These are phyloP conservation scores for Aegilops bicornis DNA, from an alignment of 176 grass and related monocot species.

Conservation along the genomic window DNA sequence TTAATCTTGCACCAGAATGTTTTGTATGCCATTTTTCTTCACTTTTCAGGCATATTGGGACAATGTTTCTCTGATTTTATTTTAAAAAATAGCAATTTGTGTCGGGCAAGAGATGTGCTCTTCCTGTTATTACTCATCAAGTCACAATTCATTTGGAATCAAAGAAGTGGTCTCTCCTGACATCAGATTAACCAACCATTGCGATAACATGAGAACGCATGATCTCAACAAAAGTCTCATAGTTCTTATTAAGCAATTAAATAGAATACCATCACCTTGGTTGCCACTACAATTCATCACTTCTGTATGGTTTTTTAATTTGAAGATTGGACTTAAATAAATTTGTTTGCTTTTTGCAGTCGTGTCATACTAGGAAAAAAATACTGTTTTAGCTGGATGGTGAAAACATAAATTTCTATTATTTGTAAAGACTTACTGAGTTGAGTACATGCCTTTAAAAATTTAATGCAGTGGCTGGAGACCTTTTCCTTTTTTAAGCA, in stretches of 20 bases:
- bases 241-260: not conserved
- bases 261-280: not conserved
- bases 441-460: not conserved
- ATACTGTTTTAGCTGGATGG: not conserved
- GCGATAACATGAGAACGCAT: not conserved
- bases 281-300: not conserved
- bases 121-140: not conserved
- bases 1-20: not conserved
- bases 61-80: not conserved
- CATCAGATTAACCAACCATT: not conserved
- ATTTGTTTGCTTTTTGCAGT: not conserved
- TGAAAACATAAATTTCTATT: not conserved
- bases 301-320: not conserved
- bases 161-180: not conserved
- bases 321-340: not conserved
- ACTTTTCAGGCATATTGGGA: not conserved
- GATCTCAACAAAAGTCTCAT: not conserved
- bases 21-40: not conserved
- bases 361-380: not conserved
- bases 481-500: not conserved
- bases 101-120: not conserved
- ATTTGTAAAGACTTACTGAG: not conserved
- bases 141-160: not conserved
- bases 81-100: not conserved
- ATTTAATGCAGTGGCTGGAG: not conserved